phyloP scores from a whole-genome alignment of 805 yeast species.

The Spathaspora arborariae region DNA sequence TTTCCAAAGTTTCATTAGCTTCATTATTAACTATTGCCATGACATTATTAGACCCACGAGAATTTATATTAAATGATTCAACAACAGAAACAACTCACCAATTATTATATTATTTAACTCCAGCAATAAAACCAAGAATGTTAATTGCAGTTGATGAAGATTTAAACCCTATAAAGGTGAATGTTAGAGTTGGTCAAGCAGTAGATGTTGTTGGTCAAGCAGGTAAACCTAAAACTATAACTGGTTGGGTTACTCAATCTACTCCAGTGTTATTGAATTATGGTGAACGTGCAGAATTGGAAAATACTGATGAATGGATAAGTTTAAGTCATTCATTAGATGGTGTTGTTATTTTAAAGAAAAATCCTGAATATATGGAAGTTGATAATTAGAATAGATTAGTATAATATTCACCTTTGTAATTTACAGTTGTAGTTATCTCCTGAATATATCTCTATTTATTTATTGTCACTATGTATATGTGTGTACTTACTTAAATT shows the following conservation, averaged over 20 bases:
- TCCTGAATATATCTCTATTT: no score
- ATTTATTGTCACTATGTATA: background rate
- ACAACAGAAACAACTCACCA: constrained; percentile 55
- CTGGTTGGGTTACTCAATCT: constrained; percentile 99
- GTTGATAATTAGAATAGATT: constrained; percentile 32
- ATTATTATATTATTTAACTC: constrained; percentile 77
- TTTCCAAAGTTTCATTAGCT: constrained; percentile 87
- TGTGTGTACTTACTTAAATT: constrained; percentile 51
- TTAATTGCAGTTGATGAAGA: constrained; percentile 89
- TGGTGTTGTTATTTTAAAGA: constrained; percentile 88
- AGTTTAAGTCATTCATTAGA: constrained; percentile 79
- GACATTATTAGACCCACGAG: constrained; percentile 79
- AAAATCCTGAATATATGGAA: constrained; percentile 81
- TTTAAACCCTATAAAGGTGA: constrained; percentile 87
- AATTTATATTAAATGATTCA: constrained; percentile 69
- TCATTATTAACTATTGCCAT: constrained; percentile 81
- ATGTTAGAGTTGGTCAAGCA: constrained; percentile 97
- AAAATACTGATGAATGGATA: constrained; percentile 81
- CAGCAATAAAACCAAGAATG: constrained; percentile 91
- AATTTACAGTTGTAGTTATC: no score
- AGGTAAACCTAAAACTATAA: constrained; percentile 96
- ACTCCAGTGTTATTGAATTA: constrained; percentile 92
- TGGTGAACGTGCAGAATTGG: constrained; percentile 97
- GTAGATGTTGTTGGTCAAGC: constrained; percentile 99
- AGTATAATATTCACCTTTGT: background rate